Evolutionary conservation across 495 filamentous ascomycete species (phyloP).

Genomic region (Aspergillus cristatus): DNA sequence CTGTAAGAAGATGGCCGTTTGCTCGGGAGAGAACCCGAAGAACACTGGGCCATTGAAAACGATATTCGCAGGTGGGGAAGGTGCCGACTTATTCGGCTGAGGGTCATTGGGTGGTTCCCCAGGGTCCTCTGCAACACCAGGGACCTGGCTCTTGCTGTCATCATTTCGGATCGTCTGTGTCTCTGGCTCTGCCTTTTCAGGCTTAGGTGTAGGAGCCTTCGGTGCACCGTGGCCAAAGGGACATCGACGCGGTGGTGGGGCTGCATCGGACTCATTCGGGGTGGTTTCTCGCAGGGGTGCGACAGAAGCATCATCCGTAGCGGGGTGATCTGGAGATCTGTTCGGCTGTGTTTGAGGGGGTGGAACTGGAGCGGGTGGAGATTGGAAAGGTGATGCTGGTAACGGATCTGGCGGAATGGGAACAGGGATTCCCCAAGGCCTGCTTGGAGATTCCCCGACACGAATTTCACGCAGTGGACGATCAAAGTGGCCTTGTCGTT

Average conservation of each 20-base stretch:
- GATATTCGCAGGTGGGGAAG: constrained; percentile 44
- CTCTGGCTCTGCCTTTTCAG: constrained; percentile 8
- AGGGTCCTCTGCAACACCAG: constrained; percentile 1
- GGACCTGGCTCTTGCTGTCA: not conserved
- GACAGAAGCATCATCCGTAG: constrained; percentile 4
- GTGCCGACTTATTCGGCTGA: not conserved
- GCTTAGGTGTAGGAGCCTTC: constrained; percentile 4
- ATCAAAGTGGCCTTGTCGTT: constrained; percentile 58
- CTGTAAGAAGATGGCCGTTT: constrained; percentile 62
- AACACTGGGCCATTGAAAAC: constrained; percentile 84
- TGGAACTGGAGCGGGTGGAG: constrained; percentile 14
- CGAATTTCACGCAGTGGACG: constrained; percentile 72
- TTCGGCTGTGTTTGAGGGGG: constrained; percentile 10
- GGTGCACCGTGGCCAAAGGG: constrained; percentile 6
- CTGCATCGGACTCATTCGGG: constrained; percentile 14
- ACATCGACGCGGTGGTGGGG: constrained; percentile 12
- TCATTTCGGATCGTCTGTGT: constrained; percentile 12
- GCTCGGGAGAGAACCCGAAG: constrained; percentile 75
- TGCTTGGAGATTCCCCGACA: constrained; percentile 79
- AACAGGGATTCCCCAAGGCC: constrained; percentile 84
- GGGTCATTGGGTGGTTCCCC: not conserved
- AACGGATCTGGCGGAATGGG: constrained; percentile 44
- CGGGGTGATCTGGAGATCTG: constrained; percentile 6
- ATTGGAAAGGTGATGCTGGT: constrained; percentile 11
- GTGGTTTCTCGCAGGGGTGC: constrained; percentile 10